These are phyloP conservation scores for Hanseniaspora jakobsenii DNA, from an alignment of 805 yeast genomes.

Conservation along the genomic window DNA sequence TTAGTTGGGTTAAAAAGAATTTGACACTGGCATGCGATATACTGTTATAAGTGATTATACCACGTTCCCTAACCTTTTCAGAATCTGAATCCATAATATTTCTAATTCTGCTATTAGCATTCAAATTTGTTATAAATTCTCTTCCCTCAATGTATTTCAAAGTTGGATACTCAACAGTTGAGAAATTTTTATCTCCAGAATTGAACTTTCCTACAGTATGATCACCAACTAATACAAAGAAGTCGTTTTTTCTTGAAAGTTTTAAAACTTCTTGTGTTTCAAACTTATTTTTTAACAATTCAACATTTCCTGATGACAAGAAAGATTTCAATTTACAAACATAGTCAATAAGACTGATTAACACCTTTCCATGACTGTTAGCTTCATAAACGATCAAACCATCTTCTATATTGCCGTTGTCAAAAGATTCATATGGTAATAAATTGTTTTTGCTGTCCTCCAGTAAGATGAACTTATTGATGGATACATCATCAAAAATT, in stretches of 20 bases:
- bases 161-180: neutral
- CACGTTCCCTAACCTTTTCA: neutral
- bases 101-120: neutral
- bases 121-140: neutral
- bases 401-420: neutral
- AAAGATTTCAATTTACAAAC: neutral
- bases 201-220: neutral
- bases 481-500: neutral
- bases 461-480: neutral
- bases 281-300: neutral
- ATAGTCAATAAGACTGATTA: neutral
- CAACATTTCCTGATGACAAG: neutral
- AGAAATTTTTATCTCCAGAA: neutral
- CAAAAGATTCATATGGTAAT: neutral
- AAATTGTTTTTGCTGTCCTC: neutral
- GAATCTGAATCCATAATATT: neutral
- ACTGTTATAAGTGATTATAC: neutral
- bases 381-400: neutral
- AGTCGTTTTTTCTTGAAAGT: neutral
- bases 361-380: neutral
- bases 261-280: neutral
- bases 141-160: conserved; percentile 2
- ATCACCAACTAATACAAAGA: neutral
- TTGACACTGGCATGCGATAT: neutral
- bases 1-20: neutral